These are phyloP conservation scores for Nakazawaea populi DNA, from an alignment of 805 yeast species.

Conservation along the genomic window DNA sequence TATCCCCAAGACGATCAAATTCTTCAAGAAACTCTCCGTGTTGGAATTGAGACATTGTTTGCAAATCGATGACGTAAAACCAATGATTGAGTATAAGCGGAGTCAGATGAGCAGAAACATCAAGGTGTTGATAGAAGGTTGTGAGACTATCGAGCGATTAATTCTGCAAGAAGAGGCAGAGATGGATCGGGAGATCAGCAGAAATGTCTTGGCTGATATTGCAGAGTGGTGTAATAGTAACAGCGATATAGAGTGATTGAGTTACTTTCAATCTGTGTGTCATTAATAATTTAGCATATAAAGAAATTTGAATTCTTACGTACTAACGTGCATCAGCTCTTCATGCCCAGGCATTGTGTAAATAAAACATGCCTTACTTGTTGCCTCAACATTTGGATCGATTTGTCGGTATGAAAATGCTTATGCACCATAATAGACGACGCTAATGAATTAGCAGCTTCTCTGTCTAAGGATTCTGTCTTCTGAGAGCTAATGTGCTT, in stretches of 20 bases:
- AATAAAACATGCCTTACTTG: no score
- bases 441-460: no score
- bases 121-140: constrained; percentile 67
- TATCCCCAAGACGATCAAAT: constrained; percentile 28
- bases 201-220: constrained; percentile 56
- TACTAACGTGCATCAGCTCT: no score
- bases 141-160: constrained; percentile 59
- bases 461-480: no score
- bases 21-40: constrained; percentile 58
- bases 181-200: constrained; percentile 51
- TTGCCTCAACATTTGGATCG: no score
- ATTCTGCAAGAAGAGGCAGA: constrained; percentile 56
- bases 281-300: neutral
- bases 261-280: neutral
- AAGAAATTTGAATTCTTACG: no score
- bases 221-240: constrained; percentile 53
- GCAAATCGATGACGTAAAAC: constrained; percentile 50
- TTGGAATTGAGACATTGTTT: constrained; percentile 67
- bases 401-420: no score
- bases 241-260: constrained; percentile 33
- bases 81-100: constrained; percentile 64
- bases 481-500: no score
- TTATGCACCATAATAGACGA: no score
- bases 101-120: constrained; percentile 37
- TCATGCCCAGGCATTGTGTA: no score